Percentiles rank a stretch among this genome's conserved stretches.
Conservation (phyloP, 257 asterid species). For the Solanum paucissectum region DNA sequence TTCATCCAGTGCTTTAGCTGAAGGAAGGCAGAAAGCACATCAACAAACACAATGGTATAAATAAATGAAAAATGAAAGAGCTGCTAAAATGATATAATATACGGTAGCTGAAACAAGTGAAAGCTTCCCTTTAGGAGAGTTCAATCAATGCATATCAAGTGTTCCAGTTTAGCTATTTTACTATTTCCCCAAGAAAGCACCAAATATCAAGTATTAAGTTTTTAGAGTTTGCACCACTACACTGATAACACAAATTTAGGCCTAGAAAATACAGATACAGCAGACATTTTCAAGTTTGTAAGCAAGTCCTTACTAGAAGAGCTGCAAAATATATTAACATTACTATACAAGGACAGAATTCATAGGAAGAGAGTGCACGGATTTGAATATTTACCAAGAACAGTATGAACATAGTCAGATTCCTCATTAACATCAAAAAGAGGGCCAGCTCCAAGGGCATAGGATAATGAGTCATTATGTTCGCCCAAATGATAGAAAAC, state of each 20-base stretch:
- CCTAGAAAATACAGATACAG: background rate
- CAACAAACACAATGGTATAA: background rate
- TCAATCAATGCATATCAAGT: background rate
- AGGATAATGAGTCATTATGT: conserved; percentile 69
- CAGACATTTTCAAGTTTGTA: background rate
- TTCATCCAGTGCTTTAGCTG: conserved; percentile 91
- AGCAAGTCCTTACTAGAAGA: background rate
- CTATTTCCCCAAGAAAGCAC: background rate
- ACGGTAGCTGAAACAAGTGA: background rate
- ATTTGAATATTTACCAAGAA: conserved; percentile 46
- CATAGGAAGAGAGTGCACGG: background rate
- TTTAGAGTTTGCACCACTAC: background rate
- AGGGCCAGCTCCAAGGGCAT: conserved; percentile 93
- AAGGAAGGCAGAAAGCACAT: background rate
- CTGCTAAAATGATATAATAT: background rate
- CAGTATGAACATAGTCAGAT: conserved; percentile 74
- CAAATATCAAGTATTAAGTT: background rate
- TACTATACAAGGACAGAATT: background rate
- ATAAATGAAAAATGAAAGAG: background rate
- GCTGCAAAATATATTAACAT: background rate
- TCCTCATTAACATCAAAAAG: conserved; percentile 75
- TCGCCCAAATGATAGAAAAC: conserved; percentile 87
- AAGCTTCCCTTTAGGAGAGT: background rate
- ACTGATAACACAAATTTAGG: background rate
- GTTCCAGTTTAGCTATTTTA: background rate